Conservation (phyloP, 176 grass and related monocot species). For the Oryza punctata region DNA sequence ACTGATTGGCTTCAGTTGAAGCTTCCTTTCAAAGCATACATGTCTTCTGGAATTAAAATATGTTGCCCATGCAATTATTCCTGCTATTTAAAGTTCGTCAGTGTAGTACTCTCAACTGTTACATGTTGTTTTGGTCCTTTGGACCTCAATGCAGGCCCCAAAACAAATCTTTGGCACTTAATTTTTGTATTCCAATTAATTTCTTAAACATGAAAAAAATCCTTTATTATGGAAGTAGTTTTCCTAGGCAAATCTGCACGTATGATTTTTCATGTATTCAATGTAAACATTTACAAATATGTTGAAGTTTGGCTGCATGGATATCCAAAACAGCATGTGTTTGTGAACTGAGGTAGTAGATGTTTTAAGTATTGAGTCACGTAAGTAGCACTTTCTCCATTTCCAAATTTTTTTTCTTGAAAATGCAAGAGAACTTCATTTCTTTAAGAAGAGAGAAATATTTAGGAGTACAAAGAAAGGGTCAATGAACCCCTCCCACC, state of each 20-base stretch:
- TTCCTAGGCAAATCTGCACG: background rate
- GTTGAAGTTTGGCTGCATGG: too few relatives aligned
- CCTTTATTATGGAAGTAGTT: background rate
- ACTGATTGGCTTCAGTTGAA: slow-evolving; percentile 18
- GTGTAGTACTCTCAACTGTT: background rate
- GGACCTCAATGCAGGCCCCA: background rate
- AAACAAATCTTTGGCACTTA: background rate
- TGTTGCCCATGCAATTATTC: background rate
- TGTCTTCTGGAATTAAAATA: slow-evolving; percentile 19
- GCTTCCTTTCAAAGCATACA: slow-evolving; percentile 21
- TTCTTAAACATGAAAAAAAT: background rate
- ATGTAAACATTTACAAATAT: background rate
- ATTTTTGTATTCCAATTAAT: background rate
- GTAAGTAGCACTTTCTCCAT: background rate
- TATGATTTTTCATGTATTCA: background rate
- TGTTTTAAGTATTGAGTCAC: background rate
- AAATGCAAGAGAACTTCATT: too few relatives aligned
- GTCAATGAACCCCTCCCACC: too few relatives aligned
- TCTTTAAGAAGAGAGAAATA: too few relatives aligned
- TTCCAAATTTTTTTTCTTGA: background rate
- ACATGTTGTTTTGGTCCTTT: background rate
- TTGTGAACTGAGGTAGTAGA: background rate
- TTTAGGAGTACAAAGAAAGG: too few relatives aligned
- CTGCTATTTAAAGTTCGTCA: background rate
- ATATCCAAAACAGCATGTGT: background rate